Percentiles rank a stretch among this genome's conserved stretches.
These are phyloP conservation scores for Rhododendron simsii DNA, from an alignment of 148 eudicot genomes.

Conservation along the genomic window DNA sequence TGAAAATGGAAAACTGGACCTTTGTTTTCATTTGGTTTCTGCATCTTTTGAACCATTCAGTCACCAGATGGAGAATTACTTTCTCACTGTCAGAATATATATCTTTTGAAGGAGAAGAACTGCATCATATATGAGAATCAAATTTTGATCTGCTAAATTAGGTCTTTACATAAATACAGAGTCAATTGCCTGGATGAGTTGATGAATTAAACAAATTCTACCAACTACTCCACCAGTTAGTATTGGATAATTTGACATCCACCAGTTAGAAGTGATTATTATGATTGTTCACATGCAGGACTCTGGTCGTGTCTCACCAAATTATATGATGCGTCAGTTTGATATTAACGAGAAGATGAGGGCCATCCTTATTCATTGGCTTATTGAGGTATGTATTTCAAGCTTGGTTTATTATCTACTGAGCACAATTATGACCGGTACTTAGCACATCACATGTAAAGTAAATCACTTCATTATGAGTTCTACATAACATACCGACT, in stretches of 20 bases:
- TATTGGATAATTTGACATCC: not conserved
- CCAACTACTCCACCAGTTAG: not conserved
- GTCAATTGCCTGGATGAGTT: not conserved
- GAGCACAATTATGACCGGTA: not conserved
- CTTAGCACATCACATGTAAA: not conserved
- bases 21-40: not conserved
- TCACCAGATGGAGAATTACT: not conserved
- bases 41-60: not conserved
- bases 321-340: conserved; percentile 53
- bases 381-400: conserved; percentile 53
- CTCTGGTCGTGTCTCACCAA: conserved; percentile 42
- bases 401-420: not conserved
- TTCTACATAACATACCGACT: too few relatives aligned
- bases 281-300: conserved; percentile 25
- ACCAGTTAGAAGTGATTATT: not conserved
- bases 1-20: not conserved
- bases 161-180: not conserved
- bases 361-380: conserved; percentile 79
- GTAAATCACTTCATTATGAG: not conserved
- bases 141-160: not conserved
- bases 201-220: not conserved
- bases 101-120: not conserved
- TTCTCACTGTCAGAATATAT: not conserved
- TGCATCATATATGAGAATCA: not conserved
- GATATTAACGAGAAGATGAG: conserved; percentile 76